Evolutionary conservation across 257 asterid species (phyloP).

Genomic region (Mentha longifolia): DNA sequence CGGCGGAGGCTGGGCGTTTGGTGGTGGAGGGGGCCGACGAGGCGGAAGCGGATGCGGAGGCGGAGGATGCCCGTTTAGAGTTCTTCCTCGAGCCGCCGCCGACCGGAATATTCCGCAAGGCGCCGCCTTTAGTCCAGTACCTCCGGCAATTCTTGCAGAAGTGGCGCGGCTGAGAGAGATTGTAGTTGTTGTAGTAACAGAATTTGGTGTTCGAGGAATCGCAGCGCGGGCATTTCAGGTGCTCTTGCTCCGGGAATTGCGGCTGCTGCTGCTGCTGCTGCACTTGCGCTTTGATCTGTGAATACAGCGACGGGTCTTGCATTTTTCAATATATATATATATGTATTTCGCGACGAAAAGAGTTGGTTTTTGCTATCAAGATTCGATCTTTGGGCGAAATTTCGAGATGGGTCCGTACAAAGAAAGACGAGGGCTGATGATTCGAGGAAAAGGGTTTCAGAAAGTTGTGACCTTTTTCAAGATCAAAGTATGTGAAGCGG

Average conservation of each 20-base stretch:
- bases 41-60: slow-evolving; percentile 27
- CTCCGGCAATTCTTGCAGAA: slow-evolving; percentile 81
- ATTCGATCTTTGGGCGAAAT: slow-evolving; percentile 19
- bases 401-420: slow-evolving; percentile 23
- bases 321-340: slow-evolving; percentile 30
- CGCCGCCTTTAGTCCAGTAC: slow-evolving; percentile 97
- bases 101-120: slow-evolving; percentile 86
- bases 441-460: background rate
- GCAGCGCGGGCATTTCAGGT: slow-evolving; percentile 85
- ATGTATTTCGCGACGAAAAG: background rate
- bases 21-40: slow-evolving; percentile 19
- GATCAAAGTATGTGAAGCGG: slow-evolving; percentile 28
- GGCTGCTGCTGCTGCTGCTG: slow-evolving; percentile 42
- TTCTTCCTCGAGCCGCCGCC: slow-evolving; percentile 88
- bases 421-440: background rate
- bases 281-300: slow-evolving; percentile 58
- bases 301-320: slow-evolving; percentile 80
- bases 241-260: slow-evolving; percentile 82
- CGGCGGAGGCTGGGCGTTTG: slow-evolving; percentile 34
- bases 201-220: slow-evolving; percentile 86
- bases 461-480: slow-evolving; percentile 22
- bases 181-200: slow-evolving; percentile 92
- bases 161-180: slow-evolving; percentile 98
- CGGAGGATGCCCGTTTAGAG: slow-evolving; percentile 62
- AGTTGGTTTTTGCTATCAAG: slow-evolving; percentile 5